Percentiles rank a stretch among this genome's conserved stretches.
Conservation (phyloP, 2,329 filamentous ascomycete species). For the Pseudogymnoascus sp. region DNA sequence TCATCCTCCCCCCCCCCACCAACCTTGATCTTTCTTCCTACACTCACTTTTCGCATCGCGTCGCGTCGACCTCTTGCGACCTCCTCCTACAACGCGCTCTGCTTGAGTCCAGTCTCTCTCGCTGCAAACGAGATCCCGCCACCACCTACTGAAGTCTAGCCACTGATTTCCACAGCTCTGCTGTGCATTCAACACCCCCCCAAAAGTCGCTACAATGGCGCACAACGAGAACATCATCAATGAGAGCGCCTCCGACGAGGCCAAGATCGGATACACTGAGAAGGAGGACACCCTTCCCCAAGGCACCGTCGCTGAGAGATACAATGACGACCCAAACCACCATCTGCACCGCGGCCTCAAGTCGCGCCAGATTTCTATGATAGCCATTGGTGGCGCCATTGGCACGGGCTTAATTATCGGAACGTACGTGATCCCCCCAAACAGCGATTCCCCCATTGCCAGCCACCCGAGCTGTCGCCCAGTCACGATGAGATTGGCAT, state of each 20-base stretch:
- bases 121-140: not conserved
- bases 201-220: not conserved
- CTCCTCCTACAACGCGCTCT: not conserved
- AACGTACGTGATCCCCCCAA: conserved; percentile 31
- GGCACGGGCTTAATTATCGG: conserved; percentile 68
- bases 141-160: not conserved
- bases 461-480: not conserved
- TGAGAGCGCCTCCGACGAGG: not conserved
- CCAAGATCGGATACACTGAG: not conserved
- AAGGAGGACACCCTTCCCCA: not conserved
- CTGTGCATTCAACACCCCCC: conserved; percentile 3
- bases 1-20: not conserved
- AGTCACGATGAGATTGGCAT: conserved; percentile 30
- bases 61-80: not conserved
- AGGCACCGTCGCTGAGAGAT: not conserved
- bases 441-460: not conserved
- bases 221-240: not conserved
- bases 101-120: not conserved
- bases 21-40: not conserved
- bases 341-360: conserved; percentile 44
- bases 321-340: conserved; percentile 20
- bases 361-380: conserved; percentile 52
- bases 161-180: not conserved
- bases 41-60: not conserved
- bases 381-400: conserved; percentile 68